Evolutionary conservation across 2,329 filamentous ascomycete genomes (phyloP), one percentile per base, ranked within the genome.

Genomic region (Fusarium nelsonii): DNA sequence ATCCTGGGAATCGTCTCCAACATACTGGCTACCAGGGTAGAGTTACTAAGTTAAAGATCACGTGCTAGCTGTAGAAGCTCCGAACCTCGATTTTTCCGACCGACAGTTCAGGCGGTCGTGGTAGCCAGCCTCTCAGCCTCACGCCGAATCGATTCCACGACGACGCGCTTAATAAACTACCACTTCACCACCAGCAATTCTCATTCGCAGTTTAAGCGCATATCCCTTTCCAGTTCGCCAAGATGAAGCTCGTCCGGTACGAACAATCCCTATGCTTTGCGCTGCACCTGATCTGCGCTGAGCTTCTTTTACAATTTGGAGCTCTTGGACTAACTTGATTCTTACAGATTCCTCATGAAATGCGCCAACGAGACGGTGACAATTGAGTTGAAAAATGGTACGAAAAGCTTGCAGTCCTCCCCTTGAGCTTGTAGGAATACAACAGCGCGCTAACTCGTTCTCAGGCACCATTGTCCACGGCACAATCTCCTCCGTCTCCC

Each of bases 361-460:
- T 98, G 95, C 82, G 90, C 92, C 82, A 98, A 97, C 82, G 96
- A 99, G 85, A 97, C 96, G 76, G 96, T 98, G 76, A 98, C 95
- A 44, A 92, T 99, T 81, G 96, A 99, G 83, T 87, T 99, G 74
- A 99, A 99, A 83, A 98, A 98, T 88, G 96, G 94, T 96, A 85
- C 45, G 80, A 14, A 84, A 23, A 33, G 30, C 14, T 39, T 8
- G 36, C 9, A 44, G n/a, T 23, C 28, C 15, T 40, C 15, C 18
- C 6, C 30, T 32, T 45, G 12, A 39, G 18, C 43, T 51, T 58
- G 26, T 15, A 20, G 15, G n/a, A 28, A 30, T 28, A n/a, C 9
- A 41, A n/a, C 49, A 48, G 15, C 32, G 11, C 33, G 32, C 70
- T 74, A 39, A 74, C 58, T 28, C 53, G 37, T 37, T 26, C 32